Percentiles rank a stretch among this genome's conserved stretches.
Evolutionary conservation across 768 basidiomycete genomes (phyloP).

Genomic region (Boletellus ananiceps): DNA sequence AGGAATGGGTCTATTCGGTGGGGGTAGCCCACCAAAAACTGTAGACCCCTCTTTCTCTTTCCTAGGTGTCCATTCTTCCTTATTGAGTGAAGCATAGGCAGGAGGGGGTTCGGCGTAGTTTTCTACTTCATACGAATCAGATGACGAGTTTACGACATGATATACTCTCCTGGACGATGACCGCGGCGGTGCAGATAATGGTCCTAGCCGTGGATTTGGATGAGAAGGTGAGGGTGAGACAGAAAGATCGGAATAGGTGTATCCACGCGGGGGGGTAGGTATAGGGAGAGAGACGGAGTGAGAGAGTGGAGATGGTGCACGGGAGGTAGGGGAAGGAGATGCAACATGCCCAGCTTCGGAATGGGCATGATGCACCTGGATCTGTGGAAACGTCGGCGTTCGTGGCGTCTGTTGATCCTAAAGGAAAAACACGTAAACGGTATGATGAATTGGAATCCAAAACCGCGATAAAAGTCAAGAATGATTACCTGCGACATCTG

Average conservation of each 20-base stretch:
- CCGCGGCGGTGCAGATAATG: conserved; percentile 17
- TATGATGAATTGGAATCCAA: neutral
- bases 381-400: conserved; percentile 17
- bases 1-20: conserved; percentile 19
- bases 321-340: conserved; percentile 4
- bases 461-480: neutral
- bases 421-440: neutral
- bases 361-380: conserved; percentile 21
- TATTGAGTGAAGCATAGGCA: conserved; percentile 36
- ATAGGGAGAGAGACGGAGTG: conserved; percentile 22
- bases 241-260: conserved; percentile 7
- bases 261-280: conserved; percentile 8
- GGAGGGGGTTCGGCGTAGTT: conserved; percentile 41
- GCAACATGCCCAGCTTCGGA: conserved; percentile 18
- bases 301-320: conserved; percentile 22
- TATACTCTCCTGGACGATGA: conserved; percentile 39
- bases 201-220: neutral
- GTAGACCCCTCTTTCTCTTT: conserved; percentile 18
- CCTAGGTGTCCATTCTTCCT: conserved; percentile 1
- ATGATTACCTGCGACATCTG: conserved; percentile 14
- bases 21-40: neutral
- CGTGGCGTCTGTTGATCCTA: conserved; percentile 18
- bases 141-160: conserved; percentile 39
- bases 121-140: conserved; percentile 19
- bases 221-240: conserved; percentile 7